A percentile compares a stretch with the other conserved stretches of the same genome.
phyloP scores from a whole-genome alignment of 768 basidiomycete species.

The Cystofilobasidium bisporidii region DNA sequence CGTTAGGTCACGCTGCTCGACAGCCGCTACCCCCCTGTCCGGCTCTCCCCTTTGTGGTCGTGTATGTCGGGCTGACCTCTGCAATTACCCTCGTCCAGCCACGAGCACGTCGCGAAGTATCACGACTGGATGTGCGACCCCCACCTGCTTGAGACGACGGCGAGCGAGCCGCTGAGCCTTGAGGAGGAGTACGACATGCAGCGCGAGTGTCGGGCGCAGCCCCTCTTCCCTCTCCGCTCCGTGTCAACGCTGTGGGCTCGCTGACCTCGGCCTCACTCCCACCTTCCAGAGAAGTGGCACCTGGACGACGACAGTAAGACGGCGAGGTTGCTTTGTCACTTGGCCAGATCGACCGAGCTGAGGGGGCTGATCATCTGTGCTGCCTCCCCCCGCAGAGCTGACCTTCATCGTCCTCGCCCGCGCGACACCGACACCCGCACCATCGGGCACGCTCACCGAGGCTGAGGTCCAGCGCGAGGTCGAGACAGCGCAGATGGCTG shows the following conservation, averaged over 20 bases:
- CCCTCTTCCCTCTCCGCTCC: neutral
- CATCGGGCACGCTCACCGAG: constrained; percentile 19
- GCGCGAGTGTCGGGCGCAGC: too few species aligned
- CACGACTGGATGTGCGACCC: constrained; percentile 78
- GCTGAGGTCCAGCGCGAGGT: constrained; percentile 32
- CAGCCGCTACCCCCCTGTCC: constrained; percentile 37
- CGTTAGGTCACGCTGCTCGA: constrained; percentile 42
- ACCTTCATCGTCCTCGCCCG: constrained; percentile 79
- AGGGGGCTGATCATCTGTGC: too few species aligned
- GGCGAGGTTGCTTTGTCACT: neutral
- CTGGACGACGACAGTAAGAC: constrained; percentile 66
- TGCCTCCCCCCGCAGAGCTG: constrained; percentile 49
- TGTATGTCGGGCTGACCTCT: neutral
- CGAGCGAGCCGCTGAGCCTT: constrained; percentile 69
- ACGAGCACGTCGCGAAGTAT: constrained; percentile 62
- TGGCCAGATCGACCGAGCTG: neutral
- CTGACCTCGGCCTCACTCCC: neutral
- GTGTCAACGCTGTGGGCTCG: too few species aligned
- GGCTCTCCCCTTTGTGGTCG: neutral
- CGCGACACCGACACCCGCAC: constrained; percentile 30
- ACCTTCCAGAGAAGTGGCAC: constrained; percentile 64
- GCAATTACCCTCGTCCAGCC: neutral
- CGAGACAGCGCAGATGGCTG: constrained; percentile 59
- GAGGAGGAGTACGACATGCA: constrained; percentile 87
- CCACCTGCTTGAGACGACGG: constrained; percentile 63